These are phyloP conservation scores for Vaccinium corymbosum DNA, from an alignment of 148 eudicot genomes.

Conservation along the genomic window DNA sequence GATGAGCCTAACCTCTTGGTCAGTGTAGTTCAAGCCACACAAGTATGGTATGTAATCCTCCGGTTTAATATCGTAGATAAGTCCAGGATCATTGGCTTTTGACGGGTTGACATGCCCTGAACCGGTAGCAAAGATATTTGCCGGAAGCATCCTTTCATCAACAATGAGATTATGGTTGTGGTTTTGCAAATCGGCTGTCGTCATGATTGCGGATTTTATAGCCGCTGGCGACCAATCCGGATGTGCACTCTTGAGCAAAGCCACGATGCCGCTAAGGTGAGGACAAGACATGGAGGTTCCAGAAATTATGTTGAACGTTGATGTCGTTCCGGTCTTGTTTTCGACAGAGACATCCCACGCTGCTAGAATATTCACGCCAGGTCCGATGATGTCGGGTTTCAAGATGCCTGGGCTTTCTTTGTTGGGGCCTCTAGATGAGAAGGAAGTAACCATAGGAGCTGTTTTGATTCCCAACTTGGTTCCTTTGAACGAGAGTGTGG, in stretches of 20 bases:
- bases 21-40: conserved; percentile 23
- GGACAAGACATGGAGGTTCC: conserved; percentile 55
- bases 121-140: conserved; percentile 10
- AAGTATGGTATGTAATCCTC: conserved; percentile 30
- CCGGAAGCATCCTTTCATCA: background rate
- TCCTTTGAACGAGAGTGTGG: conserved; percentile 28
- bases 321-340: conserved; percentile 13
- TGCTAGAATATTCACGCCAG: conserved; percentile 35
- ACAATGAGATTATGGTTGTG: background rate
- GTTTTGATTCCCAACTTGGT: conserved; percentile 26
- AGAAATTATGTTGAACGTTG: conserved; percentile 30
- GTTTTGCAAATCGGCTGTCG: conserved; percentile 22
- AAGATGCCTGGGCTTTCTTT: conserved; percentile 26
- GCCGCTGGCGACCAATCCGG: conserved; percentile 45
- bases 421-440: conserved; percentile 28
- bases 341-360: conserved; percentile 22
- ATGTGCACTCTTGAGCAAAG: conserved; percentile 40
- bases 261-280: conserved; percentile 37
- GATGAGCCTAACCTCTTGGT: conserved; percentile 16
- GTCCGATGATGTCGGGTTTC: conserved; percentile 30
- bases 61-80: conserved; percentile 26
- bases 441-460: conserved; percentile 24
- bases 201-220: conserved; percentile 46
- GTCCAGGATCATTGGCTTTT: conserved; percentile 26
- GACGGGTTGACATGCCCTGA: conserved; percentile 16